These are phyloP conservation scores for Biscutella laevigata DNA, from an alignment of 441 rosid species.

Conservation along the genomic window DNA sequence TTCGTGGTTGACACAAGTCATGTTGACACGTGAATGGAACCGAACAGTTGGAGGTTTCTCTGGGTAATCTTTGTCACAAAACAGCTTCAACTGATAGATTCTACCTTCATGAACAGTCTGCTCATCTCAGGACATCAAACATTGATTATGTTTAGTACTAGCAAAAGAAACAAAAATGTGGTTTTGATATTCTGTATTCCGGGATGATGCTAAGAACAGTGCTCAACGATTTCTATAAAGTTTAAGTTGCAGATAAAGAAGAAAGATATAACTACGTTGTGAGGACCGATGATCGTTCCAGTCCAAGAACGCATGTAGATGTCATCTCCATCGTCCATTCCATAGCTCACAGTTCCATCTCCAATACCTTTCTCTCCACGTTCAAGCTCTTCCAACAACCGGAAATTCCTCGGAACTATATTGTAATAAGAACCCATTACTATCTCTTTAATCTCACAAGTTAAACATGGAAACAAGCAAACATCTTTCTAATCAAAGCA, in stretches of 20 bases:
- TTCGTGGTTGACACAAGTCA: constrained; percentile 94
- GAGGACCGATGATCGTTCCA: constrained; percentile 95
- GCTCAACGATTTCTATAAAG: neutral
- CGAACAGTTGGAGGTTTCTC: constrained; percentile 95
- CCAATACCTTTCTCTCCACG: constrained; percentile 99
- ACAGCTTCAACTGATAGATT: constrained; percentile 94
- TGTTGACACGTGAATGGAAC: constrained; percentile 85
- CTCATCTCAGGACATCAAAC: neutral
- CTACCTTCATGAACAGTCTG: constrained; percentile 96
- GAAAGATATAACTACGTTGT: constrained; percentile 57
- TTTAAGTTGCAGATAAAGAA: neutral
- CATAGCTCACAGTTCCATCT: too few relatives aligned
- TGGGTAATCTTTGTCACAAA: constrained; percentile 95
- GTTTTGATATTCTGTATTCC: neutral
- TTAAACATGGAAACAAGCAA: constrained; percentile 14
- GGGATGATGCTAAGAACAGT: neutral
- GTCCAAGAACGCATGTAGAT: too few relatives aligned
- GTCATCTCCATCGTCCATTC: too few relatives aligned
- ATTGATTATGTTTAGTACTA: neutral
- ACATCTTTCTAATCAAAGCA: neutral
- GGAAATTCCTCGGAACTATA: constrained; percentile 90
- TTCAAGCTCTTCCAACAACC: constrained; percentile 94
- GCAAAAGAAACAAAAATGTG: neutral
- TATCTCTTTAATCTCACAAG: too few relatives aligned
- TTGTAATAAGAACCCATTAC: too few relatives aligned